Evolutionary conservation across 2,329 filamentous ascomycete genomes (phyloP), one percentile per base, ranked within the genome.

Genomic region (Simplicillium sp.): DNA sequence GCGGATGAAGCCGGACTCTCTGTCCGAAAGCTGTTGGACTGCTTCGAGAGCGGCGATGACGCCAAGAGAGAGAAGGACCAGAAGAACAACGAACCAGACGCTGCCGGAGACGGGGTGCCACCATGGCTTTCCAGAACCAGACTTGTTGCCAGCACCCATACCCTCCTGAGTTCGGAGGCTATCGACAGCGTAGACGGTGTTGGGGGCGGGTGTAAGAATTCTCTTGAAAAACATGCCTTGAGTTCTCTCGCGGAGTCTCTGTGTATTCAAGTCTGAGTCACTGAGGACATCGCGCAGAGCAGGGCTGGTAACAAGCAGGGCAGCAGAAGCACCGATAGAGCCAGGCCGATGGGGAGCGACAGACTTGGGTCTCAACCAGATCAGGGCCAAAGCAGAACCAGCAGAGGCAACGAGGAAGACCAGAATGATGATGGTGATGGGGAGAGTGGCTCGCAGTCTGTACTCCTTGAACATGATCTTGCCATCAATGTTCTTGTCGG

Each of bases 11-110:
- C 57, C 57, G 29, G 49, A 33, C 32, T 54, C 48, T 9, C 40
- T 29, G 28, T 60, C 49, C 2, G 52, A 54, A 15, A 47, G 36
- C 9, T 46, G 50, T 20, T 54, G 52, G 3, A 54, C 33, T 18
- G 45, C 42, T 36, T 54, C 51, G 8, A 54, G 37, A 7, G 40
- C 29, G 2, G 44, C 49, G 25, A 53, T 49, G 1, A 52, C 42
- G 15, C 44, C 25, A 35, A 54, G 15, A 1, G 55, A 50, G 6
- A 59, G 17, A 4, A 46, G 38, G 7, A 58, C 41, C 8, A 48
- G 39, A 32, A 58, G 20, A 2, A 45, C 49, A n/a, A 52, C 31
- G 37, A 54, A 54, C 49, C 49, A 54, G 25, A 40, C 35, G 8
- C 38, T 42, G 2, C 48, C 48, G n/a, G 49, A 44, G 4, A 48